These are phyloP conservation scores for Ophiostoma novo-ulmi DNA, from an alignment of 2,329 filamentous ascomycete species.

Conservation along the genomic window DNA sequence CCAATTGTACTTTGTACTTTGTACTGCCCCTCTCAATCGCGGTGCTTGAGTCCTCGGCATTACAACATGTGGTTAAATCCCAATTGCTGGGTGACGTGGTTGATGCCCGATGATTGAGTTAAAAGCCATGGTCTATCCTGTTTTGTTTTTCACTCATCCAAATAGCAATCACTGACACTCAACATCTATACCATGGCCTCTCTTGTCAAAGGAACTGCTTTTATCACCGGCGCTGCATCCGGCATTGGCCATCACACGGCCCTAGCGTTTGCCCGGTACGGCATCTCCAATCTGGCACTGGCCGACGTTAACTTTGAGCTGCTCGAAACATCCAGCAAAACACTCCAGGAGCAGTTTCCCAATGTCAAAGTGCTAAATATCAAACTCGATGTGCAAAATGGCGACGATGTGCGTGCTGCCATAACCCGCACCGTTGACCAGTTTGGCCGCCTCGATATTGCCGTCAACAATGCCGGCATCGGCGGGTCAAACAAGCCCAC, in stretches of 20 bases:
- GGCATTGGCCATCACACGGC: conserved; percentile 4
- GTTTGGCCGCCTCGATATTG: conserved; percentile 52
- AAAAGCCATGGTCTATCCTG: too few species aligned
- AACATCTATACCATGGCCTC: background rate
- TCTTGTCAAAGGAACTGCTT: conserved; percentile 3
- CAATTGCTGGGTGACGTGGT: background rate
- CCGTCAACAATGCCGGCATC: conserved; percentile 53
- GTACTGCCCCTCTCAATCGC: background rate
- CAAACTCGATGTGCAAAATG: conserved; percentile 43
- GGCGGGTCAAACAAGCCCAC: conserved; percentile 40
- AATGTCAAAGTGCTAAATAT: conserved; percentile 35
- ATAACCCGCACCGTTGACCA: conserved; percentile 39
- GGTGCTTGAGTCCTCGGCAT: background rate
- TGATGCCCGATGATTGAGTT: too few species aligned
- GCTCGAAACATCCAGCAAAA: conserved; percentile 33
- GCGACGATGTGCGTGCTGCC: conserved; percentile 40
- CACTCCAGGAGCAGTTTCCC: conserved; percentile 37
- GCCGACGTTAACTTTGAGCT: conserved; percentile 41
- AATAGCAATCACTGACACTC: background rate
- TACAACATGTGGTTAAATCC: background rate
- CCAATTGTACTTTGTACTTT: background rate
- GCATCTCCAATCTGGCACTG: conserved; percentile 41
- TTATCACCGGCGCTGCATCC: background rate
- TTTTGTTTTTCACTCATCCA: too few species aligned
- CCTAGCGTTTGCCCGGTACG: background rate